Percentiles rank a stretch among this genome's conserved stretches.
These are phyloP conservation scores for Zizania palustris DNA, from an alignment of 202 grass and related monocot genomes.

Conservation along the genomic window DNA sequence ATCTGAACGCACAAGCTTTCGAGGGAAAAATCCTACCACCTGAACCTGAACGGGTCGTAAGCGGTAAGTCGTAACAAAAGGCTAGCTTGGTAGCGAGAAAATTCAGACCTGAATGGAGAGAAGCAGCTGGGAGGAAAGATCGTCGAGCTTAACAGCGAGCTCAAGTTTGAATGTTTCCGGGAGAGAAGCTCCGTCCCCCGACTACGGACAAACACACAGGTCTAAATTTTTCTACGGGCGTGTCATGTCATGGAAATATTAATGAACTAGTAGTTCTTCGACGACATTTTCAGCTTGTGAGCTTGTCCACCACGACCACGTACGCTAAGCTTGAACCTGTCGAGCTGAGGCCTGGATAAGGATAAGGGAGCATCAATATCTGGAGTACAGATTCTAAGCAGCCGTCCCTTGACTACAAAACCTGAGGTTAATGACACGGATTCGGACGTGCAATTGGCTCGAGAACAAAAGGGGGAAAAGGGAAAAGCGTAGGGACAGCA, in stretches of 20 bases:
- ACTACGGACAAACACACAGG: not conserved
- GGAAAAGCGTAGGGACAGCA: not conserved
- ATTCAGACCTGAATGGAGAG: not conserved
- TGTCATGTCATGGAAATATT: not conserved
- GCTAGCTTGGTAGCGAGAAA: not conserved
- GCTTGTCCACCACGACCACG: slow-evolving; percentile 8
- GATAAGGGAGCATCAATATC: slow-evolving; percentile 14
- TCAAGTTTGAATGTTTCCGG: slow-evolving; percentile 18
- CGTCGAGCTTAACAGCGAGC: not conserved
- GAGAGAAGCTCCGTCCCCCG: not conserved
- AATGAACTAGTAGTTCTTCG: not conserved
- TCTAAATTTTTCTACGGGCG: not conserved
- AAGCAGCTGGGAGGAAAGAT: slow-evolving; percentile 20
- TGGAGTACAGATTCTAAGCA: slow-evolving; percentile 24
- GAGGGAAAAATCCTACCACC: not conserved
- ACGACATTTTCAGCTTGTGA: not conserved
- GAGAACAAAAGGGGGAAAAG: not conserved
- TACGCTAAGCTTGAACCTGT: slow-evolving; percentile 34
- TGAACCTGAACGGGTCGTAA: too few relatives aligned
- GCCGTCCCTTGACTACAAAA: slow-evolving; percentile 17
- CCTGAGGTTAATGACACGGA: not conserved
- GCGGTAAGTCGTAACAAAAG: not conserved
- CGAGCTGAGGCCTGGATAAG: slow-evolving; percentile 44
- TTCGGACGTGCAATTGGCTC: not conserved
- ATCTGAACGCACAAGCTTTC: not conserved